A percentile compares a stretch with the other conserved stretches of the same genome.
Evolutionary conservation across 2,329 filamentous ascomycete genomes (phyloP).

Genomic region (Xylaria sp.): DNA sequence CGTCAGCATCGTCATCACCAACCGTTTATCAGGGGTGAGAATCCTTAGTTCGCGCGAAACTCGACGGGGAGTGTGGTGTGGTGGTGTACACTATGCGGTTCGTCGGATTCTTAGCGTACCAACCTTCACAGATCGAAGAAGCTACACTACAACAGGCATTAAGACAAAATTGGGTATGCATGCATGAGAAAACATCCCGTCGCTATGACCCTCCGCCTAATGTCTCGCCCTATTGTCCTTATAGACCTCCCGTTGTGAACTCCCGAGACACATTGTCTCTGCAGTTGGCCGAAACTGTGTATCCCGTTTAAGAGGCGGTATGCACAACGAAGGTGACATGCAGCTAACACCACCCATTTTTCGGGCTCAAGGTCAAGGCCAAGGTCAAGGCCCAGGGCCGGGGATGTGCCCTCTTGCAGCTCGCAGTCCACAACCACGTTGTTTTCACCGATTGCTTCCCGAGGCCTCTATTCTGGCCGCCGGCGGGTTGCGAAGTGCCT

Average conservation of each 20-base stretch:
- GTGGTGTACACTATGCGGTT: neutral
- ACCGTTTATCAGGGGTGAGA: constrained; percentile 16
- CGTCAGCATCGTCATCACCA: constrained; percentile 25
- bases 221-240: neutral
- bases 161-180: neutral
- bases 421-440: constrained; percentile 19
- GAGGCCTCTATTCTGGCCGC: neutral
- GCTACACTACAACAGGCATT: neutral
- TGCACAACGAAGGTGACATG: constrained; percentile 23
- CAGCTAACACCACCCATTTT: constrained; percentile 30
- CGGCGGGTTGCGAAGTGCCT: constrained; percentile 13
- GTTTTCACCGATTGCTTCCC: constrained; percentile 29
- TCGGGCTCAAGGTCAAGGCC: constrained; percentile 21
- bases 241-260: neutral
- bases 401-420: constrained; percentile 20
- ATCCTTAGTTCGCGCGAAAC: constrained; percentile 27
- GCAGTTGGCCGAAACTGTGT: constrained; percentile 9
- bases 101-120: constrained; percentile 5
- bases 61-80: neutral
- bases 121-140: constrained; percentile 15
- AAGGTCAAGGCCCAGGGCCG: constrained; percentile 19
- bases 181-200: constrained; percentile 5
- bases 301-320: constrained; percentile 14
- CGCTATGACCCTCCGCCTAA: constrained; percentile 14
- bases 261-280: neutral